Conservation (phyloP, 1,139 yeast genomes). For the Debaryomycetaceae sp. region DNA sequence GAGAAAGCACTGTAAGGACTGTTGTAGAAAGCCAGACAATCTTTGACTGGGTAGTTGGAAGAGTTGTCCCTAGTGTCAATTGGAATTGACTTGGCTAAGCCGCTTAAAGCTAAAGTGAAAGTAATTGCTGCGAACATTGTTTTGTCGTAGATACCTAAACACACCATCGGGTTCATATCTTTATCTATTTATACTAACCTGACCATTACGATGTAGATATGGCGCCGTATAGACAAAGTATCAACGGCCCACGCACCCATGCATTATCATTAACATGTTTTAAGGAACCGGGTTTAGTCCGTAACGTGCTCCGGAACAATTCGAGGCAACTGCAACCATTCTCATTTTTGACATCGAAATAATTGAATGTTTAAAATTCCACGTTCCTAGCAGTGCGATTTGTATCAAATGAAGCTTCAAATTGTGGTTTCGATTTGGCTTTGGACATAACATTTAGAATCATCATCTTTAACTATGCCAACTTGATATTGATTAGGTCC, state of each 20-base stretch:
- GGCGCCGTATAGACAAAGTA: background rate
- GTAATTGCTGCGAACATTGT: background rate
- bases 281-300: too few relatives aligned
- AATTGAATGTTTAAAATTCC: too few relatives aligned
- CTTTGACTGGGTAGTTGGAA: slow-evolving; percentile 3
- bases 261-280: too few relatives aligned
- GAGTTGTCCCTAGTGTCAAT: background rate
- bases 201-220: background rate
- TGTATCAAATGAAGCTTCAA: too few relatives aligned
- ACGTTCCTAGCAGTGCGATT: too few relatives aligned
- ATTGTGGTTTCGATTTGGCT: slow-evolving; percentile 4
- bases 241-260: background rate
- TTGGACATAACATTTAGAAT: slow-evolving; percentile 4
- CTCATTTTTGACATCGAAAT: too few relatives aligned
- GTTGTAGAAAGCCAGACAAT: slow-evolving; percentile 5
- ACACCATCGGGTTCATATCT: too few relatives aligned
- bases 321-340: too few relatives aligned
- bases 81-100: background rate
- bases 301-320: too few relatives aligned
- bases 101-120: background rate
- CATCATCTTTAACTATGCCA: slow-evolving; percentile 1
- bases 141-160: background rate
- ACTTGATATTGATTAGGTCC: slow-evolving; percentile 1
- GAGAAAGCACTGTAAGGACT: slow-evolving; percentile 6
- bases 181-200: background rate